Evolutionary conservation across 345 rosid species (phyloP).

Genomic region (Clarkia xantiana): DNA sequence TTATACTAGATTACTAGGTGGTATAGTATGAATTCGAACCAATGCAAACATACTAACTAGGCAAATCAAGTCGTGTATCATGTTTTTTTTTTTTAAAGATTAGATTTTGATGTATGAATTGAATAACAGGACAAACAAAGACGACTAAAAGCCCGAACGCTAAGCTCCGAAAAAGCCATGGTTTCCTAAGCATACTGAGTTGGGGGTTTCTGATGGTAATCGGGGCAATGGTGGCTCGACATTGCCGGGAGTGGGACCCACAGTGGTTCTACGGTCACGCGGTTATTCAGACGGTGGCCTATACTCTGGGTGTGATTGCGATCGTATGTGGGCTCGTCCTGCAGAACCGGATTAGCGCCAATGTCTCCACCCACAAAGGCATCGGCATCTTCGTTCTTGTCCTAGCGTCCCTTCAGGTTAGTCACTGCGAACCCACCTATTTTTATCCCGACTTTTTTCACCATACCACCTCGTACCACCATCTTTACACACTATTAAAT

Average conservation of each 20-base stretch:
- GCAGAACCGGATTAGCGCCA: conserved; percentile 21
- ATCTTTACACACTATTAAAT: no score
- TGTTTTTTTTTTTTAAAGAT: no score
- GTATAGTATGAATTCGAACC: no score
- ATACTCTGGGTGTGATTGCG: conserved; percentile 42
- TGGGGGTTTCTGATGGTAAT: conserved; percentile 66
- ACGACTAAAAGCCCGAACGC: conserved; percentile 11
- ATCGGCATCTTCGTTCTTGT: conserved; percentile 60
- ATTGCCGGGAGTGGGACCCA: conserved; percentile 50
- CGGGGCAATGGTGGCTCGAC: conserved; percentile 51
- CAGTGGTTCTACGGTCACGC: conserved; percentile 57
- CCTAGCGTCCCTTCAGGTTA: conserved; percentile 67
- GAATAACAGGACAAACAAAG: conserved; percentile 22
- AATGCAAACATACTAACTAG: no score
- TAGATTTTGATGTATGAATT: background rate
- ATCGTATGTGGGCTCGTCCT: conserved; percentile 44
- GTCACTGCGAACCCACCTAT: background rate
- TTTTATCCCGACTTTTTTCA: no score
- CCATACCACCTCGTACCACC: no score
- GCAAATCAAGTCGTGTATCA: no score
- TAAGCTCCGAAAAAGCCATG: conserved; percentile 51
- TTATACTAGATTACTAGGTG: no score
- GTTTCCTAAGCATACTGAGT: conserved; percentile 49
- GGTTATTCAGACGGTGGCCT: conserved; percentile 36
- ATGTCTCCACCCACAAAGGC: conserved; percentile 46